Evolutionary conservation across 306 rosid genomes (phyloP), one percentile per base, ranked within the genome.

Genomic region (Vicia villosa): DNA sequence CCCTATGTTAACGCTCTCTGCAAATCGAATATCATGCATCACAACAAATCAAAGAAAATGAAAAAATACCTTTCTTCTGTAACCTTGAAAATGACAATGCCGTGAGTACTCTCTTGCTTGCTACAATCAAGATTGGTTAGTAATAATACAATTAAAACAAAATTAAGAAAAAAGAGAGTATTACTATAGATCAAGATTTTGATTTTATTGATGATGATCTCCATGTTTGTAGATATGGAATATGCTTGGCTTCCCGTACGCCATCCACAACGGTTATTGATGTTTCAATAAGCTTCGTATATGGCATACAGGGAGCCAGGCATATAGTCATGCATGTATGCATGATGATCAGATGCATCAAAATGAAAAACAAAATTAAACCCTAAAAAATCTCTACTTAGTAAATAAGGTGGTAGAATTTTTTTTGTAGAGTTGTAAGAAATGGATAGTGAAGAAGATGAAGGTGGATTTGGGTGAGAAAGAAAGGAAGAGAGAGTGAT

Each of bases 201-300:
- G 51, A 13, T 12, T 7, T 12, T 12, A 42, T 42, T 42, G 5
- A 3, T 46, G 56, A 21, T 71, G 8, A 51, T 76, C 72, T 50
- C 60, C 82, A 81, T 76, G 76, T 81, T 68, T 65, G 38, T 2
- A 66, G 37, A 78, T n/a, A n/a, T 62, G 79, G 63, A 68, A 83
- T 83, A 83, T 83, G 87, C 87, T 83, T 83, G 87, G 87, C 87
- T 83, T 84, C 84, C 80, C 87, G 80, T 83, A 83, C 84, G 87
- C 87, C 87, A 83, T 76, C 64, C 49, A 69, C 74, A 50, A 66
- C 76, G 84, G 62, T 54, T 69, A 76, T 73, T 49, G 80, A 80
- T 24, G 4, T 34, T 69, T 45, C 84, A 26, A 57, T 73, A 73
- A 51, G 82, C 87, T 83, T 68, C 57, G 15, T 73, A 79, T 60